These are phyloP conservation scores for Leccinum pellstonianum DNA, from an alignment of 768 basidiomycete species.

Conservation along the genomic window DNA sequence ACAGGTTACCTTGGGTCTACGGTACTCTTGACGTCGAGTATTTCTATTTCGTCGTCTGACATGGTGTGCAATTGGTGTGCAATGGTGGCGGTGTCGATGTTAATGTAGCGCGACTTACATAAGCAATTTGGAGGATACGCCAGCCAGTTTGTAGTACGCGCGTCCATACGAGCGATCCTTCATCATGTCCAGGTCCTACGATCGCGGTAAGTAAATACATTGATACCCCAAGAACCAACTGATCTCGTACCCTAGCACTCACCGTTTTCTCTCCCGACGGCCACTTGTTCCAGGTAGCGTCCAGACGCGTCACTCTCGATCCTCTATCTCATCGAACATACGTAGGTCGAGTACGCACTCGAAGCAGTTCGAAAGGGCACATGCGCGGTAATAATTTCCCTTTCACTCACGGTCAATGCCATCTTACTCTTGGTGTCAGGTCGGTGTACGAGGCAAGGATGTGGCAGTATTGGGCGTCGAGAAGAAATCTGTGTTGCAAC, in stretches of 20 bases:
- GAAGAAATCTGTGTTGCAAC: slow-evolving; percentile 96
- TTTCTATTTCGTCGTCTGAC: slow-evolving; percentile 29
- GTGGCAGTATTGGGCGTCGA: slow-evolving; percentile 97
- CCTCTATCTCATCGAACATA: slow-evolving; percentile 18
- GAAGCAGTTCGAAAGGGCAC: slow-evolving; percentile 98
- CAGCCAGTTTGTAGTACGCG: slow-evolving; percentile 42
- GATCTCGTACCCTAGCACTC: slow-evolving; percentile 57
- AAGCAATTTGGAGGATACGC: slow-evolving; percentile 22
- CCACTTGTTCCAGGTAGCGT: slow-evolving; percentile 89
- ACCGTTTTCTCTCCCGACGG: slow-evolving; percentile 99
- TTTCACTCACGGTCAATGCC: not conserved
- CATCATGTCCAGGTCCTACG: slow-evolving; percentile 90
- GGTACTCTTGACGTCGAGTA: slow-evolving; percentile 15
- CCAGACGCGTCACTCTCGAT: slow-evolving; percentile 28
- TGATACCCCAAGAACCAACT: not conserved
- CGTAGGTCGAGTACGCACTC: slow-evolving; percentile 96
- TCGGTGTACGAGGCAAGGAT: slow-evolving; percentile 92
- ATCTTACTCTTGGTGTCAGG: slow-evolving; percentile 45
- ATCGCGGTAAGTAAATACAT: slow-evolving; percentile 74
- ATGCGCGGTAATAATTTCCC: slow-evolving; percentile 69
- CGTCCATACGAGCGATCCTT: slow-evolving; percentile 36
- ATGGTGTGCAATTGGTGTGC: slow-evolving; percentile 4
- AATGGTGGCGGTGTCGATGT: slow-evolving; percentile 12
- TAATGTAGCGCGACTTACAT: slow-evolving; percentile 16
- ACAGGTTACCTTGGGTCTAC: slow-evolving; percentile 13